A percentile compares a stretch with the other conserved stretches of the same genome.
Evolutionary conservation across 1,139 yeast species (phyloP).

Genomic region (Meyerozyma smithsonii): DNA sequence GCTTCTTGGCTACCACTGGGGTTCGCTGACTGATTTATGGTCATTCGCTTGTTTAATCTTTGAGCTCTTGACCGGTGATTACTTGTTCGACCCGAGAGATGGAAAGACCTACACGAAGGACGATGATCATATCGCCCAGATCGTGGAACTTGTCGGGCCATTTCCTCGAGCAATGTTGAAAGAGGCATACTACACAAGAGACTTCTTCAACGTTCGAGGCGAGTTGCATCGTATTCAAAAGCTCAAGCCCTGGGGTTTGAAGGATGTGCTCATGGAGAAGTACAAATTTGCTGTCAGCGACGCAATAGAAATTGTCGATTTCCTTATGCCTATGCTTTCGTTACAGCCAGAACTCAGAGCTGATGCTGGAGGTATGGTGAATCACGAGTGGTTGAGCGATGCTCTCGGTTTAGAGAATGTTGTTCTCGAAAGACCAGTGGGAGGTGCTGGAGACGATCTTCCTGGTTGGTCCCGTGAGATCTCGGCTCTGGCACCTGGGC

Average conservation of each 20-base stretch:
- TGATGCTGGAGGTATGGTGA: constrained; percentile 77
- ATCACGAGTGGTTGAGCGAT: constrained; percentile 73
- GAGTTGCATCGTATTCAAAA: constrained; percentile 26
- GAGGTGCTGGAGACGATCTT: constrained; percentile 66
- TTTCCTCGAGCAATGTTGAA: constrained; percentile 41
- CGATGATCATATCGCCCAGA: constrained; percentile 49
- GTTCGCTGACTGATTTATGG: constrained; percentile 47
- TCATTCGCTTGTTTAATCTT: constrained; percentile 44
- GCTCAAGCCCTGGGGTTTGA: constrained; percentile 46
- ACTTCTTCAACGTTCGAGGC: constrained; percentile 34
- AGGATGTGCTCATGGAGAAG: constrained; percentile 42
- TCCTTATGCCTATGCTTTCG: constrained; percentile 68
- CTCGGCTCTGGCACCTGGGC: constrained; percentile 3
- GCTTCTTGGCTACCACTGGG: constrained; percentile 47
- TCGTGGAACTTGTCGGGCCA: constrained; percentile 42
- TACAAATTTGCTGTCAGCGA: constrained; percentile 30
- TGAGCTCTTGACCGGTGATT: constrained; percentile 46
- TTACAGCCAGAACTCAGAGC: constrained; percentile 67
- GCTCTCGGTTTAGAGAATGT: constrained; percentile 57
- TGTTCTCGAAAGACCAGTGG: constrained; percentile 47
- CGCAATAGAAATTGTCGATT: constrained; percentile 38
- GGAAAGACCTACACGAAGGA: constrained; percentile 45
- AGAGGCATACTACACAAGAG: constrained; percentile 39
- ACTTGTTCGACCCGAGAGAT: constrained; percentile 43
- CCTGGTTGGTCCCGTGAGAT: constrained; percentile 64